Conservation (phyloP, 345 rosid genomes). For the Cardamine occulta region DNA sequence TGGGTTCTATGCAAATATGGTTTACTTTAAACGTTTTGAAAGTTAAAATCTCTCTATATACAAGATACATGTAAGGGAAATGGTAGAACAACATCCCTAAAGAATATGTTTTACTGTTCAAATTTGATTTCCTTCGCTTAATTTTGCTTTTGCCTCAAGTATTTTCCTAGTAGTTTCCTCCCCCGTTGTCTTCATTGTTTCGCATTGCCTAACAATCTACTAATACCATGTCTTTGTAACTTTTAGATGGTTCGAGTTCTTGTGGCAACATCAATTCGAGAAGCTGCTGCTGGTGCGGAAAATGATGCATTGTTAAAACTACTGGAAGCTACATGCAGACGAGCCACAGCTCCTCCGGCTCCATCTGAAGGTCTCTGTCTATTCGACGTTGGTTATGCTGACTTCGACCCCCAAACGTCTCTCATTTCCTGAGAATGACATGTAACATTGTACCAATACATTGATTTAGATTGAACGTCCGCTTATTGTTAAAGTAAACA, state of each 20-base stretch:
- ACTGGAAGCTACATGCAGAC: constrained; percentile 81
- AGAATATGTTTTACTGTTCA: not conserved
- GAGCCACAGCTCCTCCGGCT: constrained; percentile 96
- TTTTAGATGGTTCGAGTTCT: constrained; percentile 90
- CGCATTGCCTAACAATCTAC: constrained; percentile 1
- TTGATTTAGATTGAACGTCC: not conserved
- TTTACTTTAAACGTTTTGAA: not conserved
- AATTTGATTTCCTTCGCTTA: no score
- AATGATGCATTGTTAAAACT: constrained; percentile 71
- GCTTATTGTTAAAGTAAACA: not conserved
- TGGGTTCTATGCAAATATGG: not conserved
- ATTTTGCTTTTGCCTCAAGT: not conserved
- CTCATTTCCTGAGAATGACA: constrained; percentile 52
- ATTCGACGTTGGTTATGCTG: constrained; percentile 78
- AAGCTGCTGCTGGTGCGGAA: constrained; percentile 92
- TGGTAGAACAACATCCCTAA: not conserved
- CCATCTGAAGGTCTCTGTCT: constrained; percentile 89
- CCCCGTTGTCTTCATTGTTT: not conserved
- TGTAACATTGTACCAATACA: not conserved
- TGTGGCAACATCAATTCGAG: constrained; percentile 85
- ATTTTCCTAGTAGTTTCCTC: not conserved
- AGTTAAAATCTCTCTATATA: not conserved
- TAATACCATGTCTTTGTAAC: constrained; percentile 9
- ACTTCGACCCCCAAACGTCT: constrained; percentile 61
- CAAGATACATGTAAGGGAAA: not conserved